These are phyloP conservation scores for Kwoniella pini DNA, from an alignment of 768 basidiomycete species.

Conservation along the genomic window DNA sequence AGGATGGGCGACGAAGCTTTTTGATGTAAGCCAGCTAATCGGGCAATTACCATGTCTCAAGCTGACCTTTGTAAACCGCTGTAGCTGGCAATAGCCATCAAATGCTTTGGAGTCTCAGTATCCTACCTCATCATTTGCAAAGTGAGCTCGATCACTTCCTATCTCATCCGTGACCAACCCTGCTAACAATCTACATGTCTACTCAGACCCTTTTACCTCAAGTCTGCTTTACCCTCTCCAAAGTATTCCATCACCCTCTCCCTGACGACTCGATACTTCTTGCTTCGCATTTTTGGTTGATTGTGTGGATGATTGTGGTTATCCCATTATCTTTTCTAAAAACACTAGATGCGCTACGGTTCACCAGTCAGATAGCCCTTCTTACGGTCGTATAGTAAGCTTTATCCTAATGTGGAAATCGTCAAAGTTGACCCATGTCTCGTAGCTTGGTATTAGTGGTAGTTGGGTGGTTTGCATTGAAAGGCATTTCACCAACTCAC, in stretches of 20 bases:
- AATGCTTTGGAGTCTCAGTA: slow-evolving; percentile 95
- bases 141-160: slow-evolving; percentile 29
- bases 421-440: not conserved
- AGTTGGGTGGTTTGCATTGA: slow-evolving; percentile 52
- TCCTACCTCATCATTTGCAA: slow-evolving; percentile 63
- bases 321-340: slow-evolving; percentile 81
- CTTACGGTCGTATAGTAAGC: slow-evolving; percentile 76
- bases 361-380: slow-evolving; percentile 87
- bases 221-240: slow-evolving; percentile 79
- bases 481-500: slow-evolving; percentile 38
- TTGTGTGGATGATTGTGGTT: slow-evolving; percentile 67
- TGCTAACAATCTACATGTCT: not conserved
- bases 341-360: slow-evolving; percentile 77
- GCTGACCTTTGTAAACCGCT: not conserved
- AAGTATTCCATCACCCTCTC: slow-evolving; percentile 69
- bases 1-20: slow-evolving; percentile 57
- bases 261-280: slow-evolving; percentile 49
- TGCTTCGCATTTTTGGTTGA: slow-evolving; percentile 76
- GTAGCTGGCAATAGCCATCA: slow-evolving; percentile 80
- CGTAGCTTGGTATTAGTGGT: slow-evolving; percentile 53
- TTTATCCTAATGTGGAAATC: not conserved
- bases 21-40: slow-evolving; percentile 62
- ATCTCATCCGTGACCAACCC: no score
- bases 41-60: not conserved
- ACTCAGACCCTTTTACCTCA: slow-evolving; percentile 84